These are phyloP conservation scores for Atkinsonella hypoxylon DNA, from an alignment of 2,329 filamentous ascomycete species.

Conservation along the genomic window DNA sequence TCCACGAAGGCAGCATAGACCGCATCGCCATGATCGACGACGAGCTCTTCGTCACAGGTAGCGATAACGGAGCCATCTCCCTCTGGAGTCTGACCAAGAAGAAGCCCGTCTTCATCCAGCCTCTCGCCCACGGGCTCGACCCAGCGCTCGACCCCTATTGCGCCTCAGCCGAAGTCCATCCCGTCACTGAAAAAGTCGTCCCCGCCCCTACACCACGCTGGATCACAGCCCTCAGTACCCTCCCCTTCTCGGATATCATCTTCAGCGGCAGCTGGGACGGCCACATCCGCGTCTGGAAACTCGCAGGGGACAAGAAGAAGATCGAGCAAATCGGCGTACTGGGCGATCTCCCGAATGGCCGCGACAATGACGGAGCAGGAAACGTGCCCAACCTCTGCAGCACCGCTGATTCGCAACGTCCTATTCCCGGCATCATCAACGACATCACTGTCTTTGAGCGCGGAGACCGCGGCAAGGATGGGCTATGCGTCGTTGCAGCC, in stretches of 20 bases:
- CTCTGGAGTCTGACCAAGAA: conserved; percentile 91
- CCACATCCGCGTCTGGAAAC: conserved; percentile 69
- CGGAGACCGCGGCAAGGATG: conserved; percentile 62
- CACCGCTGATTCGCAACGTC: conserved; percentile 6
- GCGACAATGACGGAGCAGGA: conserved; percentile 16
- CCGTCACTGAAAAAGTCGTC: conserved; percentile 41
- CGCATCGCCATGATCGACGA: conserved; percentile 82
- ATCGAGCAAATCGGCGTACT: conserved; percentile 63
- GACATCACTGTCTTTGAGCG: conserved; percentile 79
- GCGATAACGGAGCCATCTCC: conserved; percentile 76
- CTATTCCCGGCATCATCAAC: conserved; percentile 70
- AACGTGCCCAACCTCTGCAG: conserved; percentile 9
- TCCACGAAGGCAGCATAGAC: conserved; percentile 78
- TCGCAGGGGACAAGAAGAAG: conserved; percentile 70
- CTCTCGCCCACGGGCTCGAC: conserved; percentile 77
- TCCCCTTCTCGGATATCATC: conserved; percentile 85
- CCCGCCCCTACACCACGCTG: conserved; percentile 62
- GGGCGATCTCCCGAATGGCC: conserved; percentile 27
- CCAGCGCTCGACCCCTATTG: conserved; percentile 53
- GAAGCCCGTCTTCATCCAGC: conserved; percentile 74
- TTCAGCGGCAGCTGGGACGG: conserved; percentile 90
- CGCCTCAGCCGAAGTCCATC: conserved; percentile 59
- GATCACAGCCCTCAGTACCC: conserved; percentile 77
- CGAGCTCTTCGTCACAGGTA: conserved; percentile 82
- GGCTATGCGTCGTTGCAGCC: conserved; percentile 74